Conservation (phyloP, 306 rosid genomes). For the Pueraria montana region DNA sequence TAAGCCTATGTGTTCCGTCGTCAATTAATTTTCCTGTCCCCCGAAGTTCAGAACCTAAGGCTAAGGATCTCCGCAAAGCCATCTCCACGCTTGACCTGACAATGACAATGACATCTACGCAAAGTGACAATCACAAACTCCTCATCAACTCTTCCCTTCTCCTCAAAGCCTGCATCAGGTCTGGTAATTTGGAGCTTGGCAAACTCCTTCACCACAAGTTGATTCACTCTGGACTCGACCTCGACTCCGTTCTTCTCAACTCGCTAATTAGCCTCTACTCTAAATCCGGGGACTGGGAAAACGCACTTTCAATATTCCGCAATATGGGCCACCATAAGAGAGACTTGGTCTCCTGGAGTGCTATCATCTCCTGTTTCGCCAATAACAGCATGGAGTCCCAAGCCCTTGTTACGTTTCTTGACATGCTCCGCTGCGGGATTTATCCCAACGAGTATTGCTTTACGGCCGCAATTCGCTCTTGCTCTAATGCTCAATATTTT, state of each 20-base stretch:
- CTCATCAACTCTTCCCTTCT: slow-evolving; percentile 54
- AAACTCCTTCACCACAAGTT: slow-evolving; percentile 60
- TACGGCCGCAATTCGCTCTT: slow-evolving; percentile 56
- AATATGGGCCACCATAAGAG: slow-evolving; percentile 45
- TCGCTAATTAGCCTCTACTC: slow-evolving; percentile 73
- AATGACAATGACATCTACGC: neutral
- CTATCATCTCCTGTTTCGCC: slow-evolving; percentile 67
- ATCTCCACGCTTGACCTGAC: slow-evolving; percentile 55
- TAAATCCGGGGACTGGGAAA: slow-evolving; percentile 53
- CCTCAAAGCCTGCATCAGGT: slow-evolving; percentile 67
- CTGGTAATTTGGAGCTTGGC: slow-evolving; percentile 54
- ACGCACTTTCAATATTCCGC: slow-evolving; percentile 52
- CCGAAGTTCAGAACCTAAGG: neutral
- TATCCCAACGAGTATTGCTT: slow-evolving; percentile 70
- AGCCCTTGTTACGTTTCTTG: slow-evolving; percentile 56
- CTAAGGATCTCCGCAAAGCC: slow-evolving; percentile 46
- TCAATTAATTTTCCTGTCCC: neutral
- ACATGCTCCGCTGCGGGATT: slow-evolving; percentile 56
- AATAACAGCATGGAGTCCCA: slow-evolving; percentile 51
- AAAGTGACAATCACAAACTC: slow-evolving; percentile 18
- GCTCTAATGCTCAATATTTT: slow-evolving; percentile 47
- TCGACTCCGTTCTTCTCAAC: slow-evolving; percentile 61
- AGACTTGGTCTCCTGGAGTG: slow-evolving; percentile 65
- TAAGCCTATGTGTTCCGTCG: neutral
- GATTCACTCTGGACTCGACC: slow-evolving; percentile 50